These are phyloP conservation scores for Penicillium aurantiogriseum DNA, from an alignment of 2,329 filamentous ascomycete species.

Conservation along the genomic window DNA sequence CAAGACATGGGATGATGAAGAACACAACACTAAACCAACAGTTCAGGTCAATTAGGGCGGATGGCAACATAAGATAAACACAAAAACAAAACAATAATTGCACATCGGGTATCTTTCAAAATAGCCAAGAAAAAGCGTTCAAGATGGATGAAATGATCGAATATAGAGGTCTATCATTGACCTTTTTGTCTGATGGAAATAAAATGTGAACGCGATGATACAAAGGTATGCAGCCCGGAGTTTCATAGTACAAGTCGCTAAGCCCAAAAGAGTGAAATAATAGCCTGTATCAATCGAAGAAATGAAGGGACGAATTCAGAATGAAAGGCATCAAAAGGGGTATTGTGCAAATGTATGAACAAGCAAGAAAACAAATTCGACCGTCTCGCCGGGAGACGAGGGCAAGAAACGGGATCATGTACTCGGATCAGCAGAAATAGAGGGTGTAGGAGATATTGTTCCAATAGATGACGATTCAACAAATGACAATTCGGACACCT, in stretches of 20 bases:
- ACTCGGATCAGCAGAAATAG: background rate
- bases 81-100: constrained; percentile 15
- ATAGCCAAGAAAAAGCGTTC: constrained; percentile 10
- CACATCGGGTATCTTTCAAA: constrained; percentile 32
- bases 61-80: constrained; percentile 1
- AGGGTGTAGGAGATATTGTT: background rate
- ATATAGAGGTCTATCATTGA: constrained; percentile 10
- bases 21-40: background rate
- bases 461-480: constrained; percentile 4
- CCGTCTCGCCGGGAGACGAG: constrained; percentile 25
- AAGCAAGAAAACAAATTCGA: constrained; percentile 13
- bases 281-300: constrained; percentile 7
- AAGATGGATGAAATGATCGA: constrained; percentile 4
- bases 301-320: constrained; percentile 6
- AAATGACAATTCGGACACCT: constrained; percentile 4
- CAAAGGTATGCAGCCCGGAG: background rate
- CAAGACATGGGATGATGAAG: background rate
- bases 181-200: background rate
- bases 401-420: constrained; percentile 14
- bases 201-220: background rate
- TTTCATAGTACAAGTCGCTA: constrained; percentile 8
- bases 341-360: constrained; percentile 21
- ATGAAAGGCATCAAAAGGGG: constrained; percentile 16
- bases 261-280: constrained; percentile 3
- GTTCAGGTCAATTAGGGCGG: background rate